phyloP scores from a whole-genome alignment of 306 rosid genomes.

The Corylus avellana region DNA sequence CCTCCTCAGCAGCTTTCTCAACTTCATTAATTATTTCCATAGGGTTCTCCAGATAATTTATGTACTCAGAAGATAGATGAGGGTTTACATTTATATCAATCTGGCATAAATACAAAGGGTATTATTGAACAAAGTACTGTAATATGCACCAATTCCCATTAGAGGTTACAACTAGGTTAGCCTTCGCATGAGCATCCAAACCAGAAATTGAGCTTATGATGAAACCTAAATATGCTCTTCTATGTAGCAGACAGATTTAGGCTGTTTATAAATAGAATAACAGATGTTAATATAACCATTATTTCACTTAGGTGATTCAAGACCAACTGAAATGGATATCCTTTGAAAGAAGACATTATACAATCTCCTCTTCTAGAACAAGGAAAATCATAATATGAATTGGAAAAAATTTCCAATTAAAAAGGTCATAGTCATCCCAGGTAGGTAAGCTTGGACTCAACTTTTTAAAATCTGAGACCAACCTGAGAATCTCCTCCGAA shows the following conservation, averaged over 20 bases:
- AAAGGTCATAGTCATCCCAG: neutral
- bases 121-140: slow-evolving; percentile 12
- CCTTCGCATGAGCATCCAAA: neutral
- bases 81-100: slow-evolving; percentile 74
- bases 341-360: neutral
- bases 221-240: slow-evolving; percentile 1
- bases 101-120: slow-evolving; percentile 42
- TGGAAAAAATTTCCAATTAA: neutral
- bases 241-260: neutral
- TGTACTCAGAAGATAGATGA: slow-evolving; percentile 86
- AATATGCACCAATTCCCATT: slow-evolving; percentile 2
- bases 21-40: slow-evolving; percentile 82
- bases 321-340: neutral
- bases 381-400: neutral
- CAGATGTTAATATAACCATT: neutral
- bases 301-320: neutral
- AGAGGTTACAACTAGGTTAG: neutral
- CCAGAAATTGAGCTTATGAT: slow-evolving; percentile 1
- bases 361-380: no score
- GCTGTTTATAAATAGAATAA: neutral
- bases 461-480: neutral
- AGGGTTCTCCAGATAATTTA: slow-evolving; percentile 88
- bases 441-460: neutral
- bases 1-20: slow-evolving; percentile 79
- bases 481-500: neutral